Percentiles rank a stretch among this genome's conserved stretches.
Evolutionary conservation across 2,329 filamentous ascomycete genomes (phyloP).

Genomic region (Paraphaeosphaeria sporulosa): DNA sequence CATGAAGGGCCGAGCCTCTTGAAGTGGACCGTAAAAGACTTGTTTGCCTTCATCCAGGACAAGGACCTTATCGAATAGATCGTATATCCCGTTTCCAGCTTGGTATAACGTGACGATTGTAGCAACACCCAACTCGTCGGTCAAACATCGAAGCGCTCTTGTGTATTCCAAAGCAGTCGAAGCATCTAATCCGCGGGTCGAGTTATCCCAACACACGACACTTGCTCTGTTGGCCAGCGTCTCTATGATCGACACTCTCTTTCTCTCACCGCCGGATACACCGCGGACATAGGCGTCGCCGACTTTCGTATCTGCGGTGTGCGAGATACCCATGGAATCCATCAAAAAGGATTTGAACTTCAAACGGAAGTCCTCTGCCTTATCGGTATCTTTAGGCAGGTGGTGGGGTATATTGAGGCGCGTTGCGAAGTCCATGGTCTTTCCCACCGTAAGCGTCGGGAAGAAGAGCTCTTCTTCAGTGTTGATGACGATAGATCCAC

Average conservation of each 20-base stretch:
- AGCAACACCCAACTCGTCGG: slow-evolving; percentile 58
- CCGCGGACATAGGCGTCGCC: slow-evolving; percentile 72
- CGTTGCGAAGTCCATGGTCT: slow-evolving; percentile 64
- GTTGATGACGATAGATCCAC: slow-evolving; percentile 66
- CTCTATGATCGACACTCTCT: slow-evolving; percentile 74
- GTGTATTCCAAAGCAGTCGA: slow-evolving; percentile 63
- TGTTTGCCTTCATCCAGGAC: slow-evolving; percentile 79
- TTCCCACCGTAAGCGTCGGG: slow-evolving; percentile 59
- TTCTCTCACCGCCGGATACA: slow-evolving; percentile 73
- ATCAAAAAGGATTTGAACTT: slow-evolving; percentile 64
- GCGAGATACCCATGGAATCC: slow-evolving; percentile 47
- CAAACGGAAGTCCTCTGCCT: slow-evolving; percentile 56
- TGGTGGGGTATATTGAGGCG: slow-evolving; percentile 66
- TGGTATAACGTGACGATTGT: slow-evolving; percentile 66
- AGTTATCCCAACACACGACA: slow-evolving; percentile 61
- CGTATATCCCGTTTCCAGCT: slow-evolving; percentile 60
- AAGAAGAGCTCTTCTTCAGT: slow-evolving; percentile 63
- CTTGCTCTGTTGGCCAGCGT: slow-evolving; percentile 65
- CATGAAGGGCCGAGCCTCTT: slow-evolving; percentile 69
- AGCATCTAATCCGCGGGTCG: slow-evolving; percentile 46
- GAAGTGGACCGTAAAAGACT: slow-evolving; percentile 74
- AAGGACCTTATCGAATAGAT: slow-evolving; percentile 74
- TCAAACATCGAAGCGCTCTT: slow-evolving; percentile 58
- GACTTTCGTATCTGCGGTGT: slow-evolving; percentile 71
- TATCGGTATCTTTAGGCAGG: slow-evolving; percentile 56